phyloP scores from a whole-genome alignment of 2,329 filamentous ascomycete genomes.

The Colletotrichum lupini region DNA sequence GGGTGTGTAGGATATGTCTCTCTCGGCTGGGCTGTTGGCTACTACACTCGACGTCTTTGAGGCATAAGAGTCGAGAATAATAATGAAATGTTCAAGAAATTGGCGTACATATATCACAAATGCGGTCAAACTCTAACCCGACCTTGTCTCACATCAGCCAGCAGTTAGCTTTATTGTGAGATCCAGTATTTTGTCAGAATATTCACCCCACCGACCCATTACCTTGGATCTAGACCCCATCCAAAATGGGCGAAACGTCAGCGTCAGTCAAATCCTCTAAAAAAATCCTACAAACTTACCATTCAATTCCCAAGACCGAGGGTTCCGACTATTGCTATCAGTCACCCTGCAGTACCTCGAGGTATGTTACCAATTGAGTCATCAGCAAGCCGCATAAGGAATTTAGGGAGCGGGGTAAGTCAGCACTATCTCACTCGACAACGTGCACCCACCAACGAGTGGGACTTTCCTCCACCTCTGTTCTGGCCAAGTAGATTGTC shows the following conservation, averaged over 20 bases:
- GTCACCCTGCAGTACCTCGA: background rate
- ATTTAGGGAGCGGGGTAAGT: background rate
- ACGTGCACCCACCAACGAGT: background rate
- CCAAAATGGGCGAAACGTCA: background rate
- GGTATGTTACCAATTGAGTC: background rate
- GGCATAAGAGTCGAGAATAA: background rate
- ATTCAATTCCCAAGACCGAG: background rate
- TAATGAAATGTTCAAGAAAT: background rate
- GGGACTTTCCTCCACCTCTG: background rate
- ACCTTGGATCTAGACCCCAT: background rate
- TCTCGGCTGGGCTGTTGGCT: background rate
- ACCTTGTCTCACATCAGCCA: background rate
- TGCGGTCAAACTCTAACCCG: background rate
- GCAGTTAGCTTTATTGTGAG: background rate
- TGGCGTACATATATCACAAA: background rate
- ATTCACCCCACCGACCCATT: background rate
- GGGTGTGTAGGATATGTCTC: background rate
- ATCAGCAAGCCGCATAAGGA: background rate
- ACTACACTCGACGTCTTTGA: background rate
- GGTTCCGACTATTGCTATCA: background rate
- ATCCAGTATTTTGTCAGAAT: background rate
- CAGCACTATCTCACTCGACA: background rate
- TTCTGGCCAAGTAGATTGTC: too few species aligned
- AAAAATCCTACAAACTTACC: background rate
- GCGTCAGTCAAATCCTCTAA: background rate